Conservation (phyloP, 2,329 filamentous ascomycete species). For the Pestalotiopsis sp. region DNA sequence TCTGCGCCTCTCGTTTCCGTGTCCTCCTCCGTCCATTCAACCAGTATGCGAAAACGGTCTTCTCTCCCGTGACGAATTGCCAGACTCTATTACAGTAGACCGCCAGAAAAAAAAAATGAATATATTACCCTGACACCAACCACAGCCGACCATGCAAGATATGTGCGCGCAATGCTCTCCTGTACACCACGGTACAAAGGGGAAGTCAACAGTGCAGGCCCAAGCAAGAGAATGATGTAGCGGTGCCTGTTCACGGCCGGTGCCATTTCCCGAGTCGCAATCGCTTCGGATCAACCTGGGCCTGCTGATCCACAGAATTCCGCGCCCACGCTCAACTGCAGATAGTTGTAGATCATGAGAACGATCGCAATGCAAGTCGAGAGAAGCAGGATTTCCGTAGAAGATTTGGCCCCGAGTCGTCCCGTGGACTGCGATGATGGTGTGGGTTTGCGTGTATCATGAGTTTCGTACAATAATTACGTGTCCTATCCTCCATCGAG, state of each 20-base stretch:
- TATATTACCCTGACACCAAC: constrained; percentile 3
- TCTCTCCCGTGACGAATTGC: neutral
- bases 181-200: neutral
- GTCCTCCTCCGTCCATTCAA: neutral
- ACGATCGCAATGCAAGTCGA: neutral
- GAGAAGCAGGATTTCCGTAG: constrained; percentile 22
- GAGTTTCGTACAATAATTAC: constrained; percentile 33
- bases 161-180: neutral
- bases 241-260: neutral
- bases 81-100: constrained; percentile 13
- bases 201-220: neutral
- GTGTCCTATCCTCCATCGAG: constrained; percentile 27
- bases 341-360: neutral
- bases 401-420: constrained; percentile 26
- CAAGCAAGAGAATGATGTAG: neutral
- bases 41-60: neutral
- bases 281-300: neutral
- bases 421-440: constrained; percentile 16
- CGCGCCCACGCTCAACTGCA: neutral
- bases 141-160: constrained; percentile 9
- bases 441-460: constrained; percentile 24
- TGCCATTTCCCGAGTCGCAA: neutral
- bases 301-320: neutral
- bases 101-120: neutral
- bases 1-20: neutral